Evolutionary conservation across 352 stramenopile genomes (phyloP).

Genomic region (Thalassiosira oceanica): DNA sequence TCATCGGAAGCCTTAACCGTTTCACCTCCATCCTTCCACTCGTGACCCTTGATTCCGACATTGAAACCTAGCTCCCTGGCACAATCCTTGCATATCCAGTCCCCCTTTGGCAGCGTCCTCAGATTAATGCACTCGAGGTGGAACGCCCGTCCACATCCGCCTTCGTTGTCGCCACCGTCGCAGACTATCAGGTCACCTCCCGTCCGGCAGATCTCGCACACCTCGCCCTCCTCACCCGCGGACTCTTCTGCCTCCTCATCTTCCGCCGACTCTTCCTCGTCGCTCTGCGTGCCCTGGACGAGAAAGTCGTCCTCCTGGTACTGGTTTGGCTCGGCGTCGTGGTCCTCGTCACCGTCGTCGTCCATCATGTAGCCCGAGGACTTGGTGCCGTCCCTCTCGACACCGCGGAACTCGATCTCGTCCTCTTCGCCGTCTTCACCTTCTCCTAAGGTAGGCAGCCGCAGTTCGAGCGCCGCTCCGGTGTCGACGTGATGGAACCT

Average conservation of each 20-base stretch:
- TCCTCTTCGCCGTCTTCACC: constrained; percentile 18
- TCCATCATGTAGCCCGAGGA: constrained; percentile 21
- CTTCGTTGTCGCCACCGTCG: constrained; percentile 51
- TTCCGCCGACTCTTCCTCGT: constrained; percentile 16
- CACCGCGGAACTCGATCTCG: constrained; percentile 25
- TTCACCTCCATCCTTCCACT: constrained; percentile 17
- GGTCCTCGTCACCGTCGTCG: constrained; percentile 31
- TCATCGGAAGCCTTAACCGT: background rate
- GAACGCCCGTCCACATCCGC: constrained; percentile 54
- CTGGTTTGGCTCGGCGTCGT: constrained; percentile 24
- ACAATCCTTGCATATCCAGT: constrained; percentile 65
- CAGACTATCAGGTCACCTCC: constrained; percentile 68
- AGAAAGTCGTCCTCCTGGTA: constrained; percentile 49
- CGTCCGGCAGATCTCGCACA: constrained; percentile 48
- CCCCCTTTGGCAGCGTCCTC: constrained; percentile 20
- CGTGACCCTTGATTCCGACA: constrained; percentile 42
- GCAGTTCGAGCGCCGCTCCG: constrained; percentile 41
- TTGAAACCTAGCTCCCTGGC: constrained; percentile 33
- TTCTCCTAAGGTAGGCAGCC: constrained; percentile 19
- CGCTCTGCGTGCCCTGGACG: constrained; percentile 31
- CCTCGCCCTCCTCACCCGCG: constrained; percentile 19
- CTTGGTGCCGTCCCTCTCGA: constrained; percentile 8
- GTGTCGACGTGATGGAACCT: constrained; percentile 51
- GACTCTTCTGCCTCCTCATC: constrained; percentile 10
- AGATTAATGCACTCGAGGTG: constrained; percentile 53